phyloP scores from a whole-genome alignment of 345 rosid genomes.

The Murraya koenigii region DNA sequence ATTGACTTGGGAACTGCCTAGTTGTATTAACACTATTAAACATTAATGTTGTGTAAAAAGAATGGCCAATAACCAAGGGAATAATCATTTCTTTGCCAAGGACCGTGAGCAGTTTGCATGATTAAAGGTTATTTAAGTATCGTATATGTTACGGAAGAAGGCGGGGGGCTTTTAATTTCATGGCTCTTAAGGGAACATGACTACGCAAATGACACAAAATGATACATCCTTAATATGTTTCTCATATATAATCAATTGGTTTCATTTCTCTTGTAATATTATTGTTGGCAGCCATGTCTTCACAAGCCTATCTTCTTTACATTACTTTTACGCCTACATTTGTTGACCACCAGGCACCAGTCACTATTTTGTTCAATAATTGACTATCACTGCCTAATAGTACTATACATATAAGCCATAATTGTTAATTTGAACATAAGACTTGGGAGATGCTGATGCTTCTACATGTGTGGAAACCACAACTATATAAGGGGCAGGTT shows the following conservation, averaged over 20 bases:
- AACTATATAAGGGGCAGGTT: too few species aligned
- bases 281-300: not conserved
- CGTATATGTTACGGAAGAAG: not conserved
- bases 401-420: not conserved
- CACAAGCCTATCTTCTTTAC: not conserved
- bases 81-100: too few species aligned
- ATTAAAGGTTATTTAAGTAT: too few species aligned
- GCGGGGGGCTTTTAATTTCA: not conserved
- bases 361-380: not conserved
- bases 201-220: not conserved
- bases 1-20: too few species aligned
- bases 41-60: not conserved
- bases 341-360: too few species aligned
- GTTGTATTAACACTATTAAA: not conserved
- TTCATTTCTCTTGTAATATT: not conserved
- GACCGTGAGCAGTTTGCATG: too few species aligned
- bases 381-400: not conserved
- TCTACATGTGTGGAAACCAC: too few species aligned
- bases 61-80: too few species aligned
- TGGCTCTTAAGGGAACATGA: not conserved
- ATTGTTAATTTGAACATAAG: not conserved
- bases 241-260: not conserved
- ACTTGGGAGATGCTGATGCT: not conserved
- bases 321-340: not conserved
- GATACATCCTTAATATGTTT: not conserved